These are phyloP conservation scores for Nakaseomyces uthaithaninus DNA, from an alignment of 1,139 yeast genomes.

Conservation along the genomic window DNA sequence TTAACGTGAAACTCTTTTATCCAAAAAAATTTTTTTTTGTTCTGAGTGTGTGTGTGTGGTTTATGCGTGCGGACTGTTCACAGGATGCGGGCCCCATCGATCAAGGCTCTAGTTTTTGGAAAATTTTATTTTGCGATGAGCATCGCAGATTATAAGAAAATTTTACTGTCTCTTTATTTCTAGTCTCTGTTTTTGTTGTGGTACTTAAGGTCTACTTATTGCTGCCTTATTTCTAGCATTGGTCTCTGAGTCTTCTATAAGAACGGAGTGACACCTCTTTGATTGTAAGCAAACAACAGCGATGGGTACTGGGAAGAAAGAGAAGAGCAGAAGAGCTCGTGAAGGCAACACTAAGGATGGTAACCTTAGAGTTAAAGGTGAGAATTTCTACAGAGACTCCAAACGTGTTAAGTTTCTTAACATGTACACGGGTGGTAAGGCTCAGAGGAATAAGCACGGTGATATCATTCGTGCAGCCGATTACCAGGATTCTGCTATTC, in stretches of 20 bases:
- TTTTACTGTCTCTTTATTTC: slow-evolving; percentile 7
- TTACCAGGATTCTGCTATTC: slow-evolving; percentile 79
- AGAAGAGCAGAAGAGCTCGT: slow-evolving; percentile 74
- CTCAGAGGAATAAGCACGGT: slow-evolving; percentile 79
- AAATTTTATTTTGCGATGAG: slow-evolving; percentile 4
- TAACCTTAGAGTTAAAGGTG: slow-evolving; percentile 90
- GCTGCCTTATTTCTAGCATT: slow-evolving; percentile 9
- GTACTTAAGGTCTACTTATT: slow-evolving; percentile 1
- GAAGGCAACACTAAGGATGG: slow-evolving; percentile 82
- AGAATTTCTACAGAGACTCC: slow-evolving; percentile 92
- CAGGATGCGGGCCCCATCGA: too few relatives aligned
- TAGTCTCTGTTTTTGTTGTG: slow-evolving; percentile 8
- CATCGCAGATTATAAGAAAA: slow-evolving; percentile 8
- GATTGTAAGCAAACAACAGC: neutral
- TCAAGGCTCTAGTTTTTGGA: too few relatives aligned
- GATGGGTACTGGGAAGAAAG: slow-evolving; percentile 94
- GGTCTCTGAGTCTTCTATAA: neutral
- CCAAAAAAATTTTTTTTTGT: neutral
- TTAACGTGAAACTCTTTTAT: too few relatives aligned
- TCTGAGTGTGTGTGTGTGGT: neutral
- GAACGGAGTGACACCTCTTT: too few relatives aligned
- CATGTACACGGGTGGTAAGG: slow-evolving; percentile 90
- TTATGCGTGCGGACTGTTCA: neutral
- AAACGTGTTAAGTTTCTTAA: slow-evolving; percentile 81
- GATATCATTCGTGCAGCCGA: slow-evolving; percentile 82